Base-by-base conservation (phyloP, 2,329 filamentous ascomycete species). In the Penicillium sp. region DNA sequence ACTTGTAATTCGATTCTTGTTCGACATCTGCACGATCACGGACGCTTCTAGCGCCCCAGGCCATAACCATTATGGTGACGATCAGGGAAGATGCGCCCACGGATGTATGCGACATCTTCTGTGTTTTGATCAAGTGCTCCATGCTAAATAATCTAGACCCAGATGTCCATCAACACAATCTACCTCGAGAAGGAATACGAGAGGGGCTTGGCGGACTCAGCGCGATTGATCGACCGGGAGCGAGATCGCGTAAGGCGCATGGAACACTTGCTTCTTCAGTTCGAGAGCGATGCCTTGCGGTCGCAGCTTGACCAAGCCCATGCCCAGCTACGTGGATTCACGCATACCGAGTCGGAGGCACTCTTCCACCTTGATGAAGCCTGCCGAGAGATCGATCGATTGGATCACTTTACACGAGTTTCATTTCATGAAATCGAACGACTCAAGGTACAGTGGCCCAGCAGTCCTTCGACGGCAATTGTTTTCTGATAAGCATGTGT, bases 181-280 rank as follows among this genome's bases (percentile, higher is more conserved):
- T 62, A 60, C 11, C 73, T 88, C 36, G 85, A 93, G 59, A 66
- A 84, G 44, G 77, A 77, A 52, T 85, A 89, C 59, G 78, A 83
- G 49, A 73, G 75, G 42, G 76, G 74, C 48, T 65, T 76, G 37
- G 79, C 82, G 50, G 72, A 80, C 37, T 75, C 83, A 23, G 76
- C 85, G 36, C 69, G 82, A 8, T 72, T 93, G 38, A 68, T 78
- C 49, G 84, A 85, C 54, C 79, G 87, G 48, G 89, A 96, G 61
- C 78, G 82, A 42, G 71, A 77, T 26, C 80, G 89, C 32, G 75
- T 80, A 47, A 65, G 87, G 35, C 79, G 79, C 49, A 72, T 90
- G 44, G 77, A 81, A 45, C 72, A 81, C 37, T 67, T 89, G 37
- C 65, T 88, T n/a, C 69, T 85, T n/a, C 74, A 81, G 45, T 79